Evolutionary conservation across 2,329 filamentous ascomycete genomes (phyloP), one percentile per base, ranked within the genome.

Genomic region (Rhexocercosporidium sp.): DNA sequence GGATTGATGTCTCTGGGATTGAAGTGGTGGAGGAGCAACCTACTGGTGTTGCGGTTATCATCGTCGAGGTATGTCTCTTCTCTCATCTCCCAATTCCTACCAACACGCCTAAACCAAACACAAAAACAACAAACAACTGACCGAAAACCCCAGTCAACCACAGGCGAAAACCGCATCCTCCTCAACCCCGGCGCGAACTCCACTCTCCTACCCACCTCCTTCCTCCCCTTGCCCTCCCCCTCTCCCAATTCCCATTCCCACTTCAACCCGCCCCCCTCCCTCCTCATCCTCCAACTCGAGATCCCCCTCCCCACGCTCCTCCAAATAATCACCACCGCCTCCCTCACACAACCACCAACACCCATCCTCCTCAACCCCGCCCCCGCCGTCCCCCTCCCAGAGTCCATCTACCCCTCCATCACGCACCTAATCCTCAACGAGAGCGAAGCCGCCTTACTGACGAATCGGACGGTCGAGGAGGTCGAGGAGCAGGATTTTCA

Each of bases 361-460:
- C 54, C 54, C 34, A 57, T 95, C 1, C 85, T 97, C 59, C 85
- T 97, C 70, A 98, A 97, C 78, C 94, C 94, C 18, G 94, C 94
- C 3, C 91, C 92, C 4, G 93, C 94, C 3, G 85, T 89, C 53
- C 79, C 81, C 9, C 80, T 97, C 3, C 93, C 92, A 0, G 82
- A 82, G 0, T 83, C 87, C 31, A 88, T 88, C 9, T 96, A 92
- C 76, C 73, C 78, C 7, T 87, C 86, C 0, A 84, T 97, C 37
- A 88, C 89, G 49, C 93, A 97, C 74, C 83, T 97, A 51, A 87
- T 97, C 60, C 87, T 97, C 74, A 97, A 98, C 76, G 94, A 97
- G 82, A 96, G 91, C 0, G 94, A 97, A 81, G 92, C 94, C 1
- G 86, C 89, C 9, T 86, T 94, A 59, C 84, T 97, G 64, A 89